Evolutionary conservation across 768 basidiomycete genomes (phyloP), one percentile per base, ranked within the genome.

Genomic region (Gloeopeniophorella convolvens): DNA sequence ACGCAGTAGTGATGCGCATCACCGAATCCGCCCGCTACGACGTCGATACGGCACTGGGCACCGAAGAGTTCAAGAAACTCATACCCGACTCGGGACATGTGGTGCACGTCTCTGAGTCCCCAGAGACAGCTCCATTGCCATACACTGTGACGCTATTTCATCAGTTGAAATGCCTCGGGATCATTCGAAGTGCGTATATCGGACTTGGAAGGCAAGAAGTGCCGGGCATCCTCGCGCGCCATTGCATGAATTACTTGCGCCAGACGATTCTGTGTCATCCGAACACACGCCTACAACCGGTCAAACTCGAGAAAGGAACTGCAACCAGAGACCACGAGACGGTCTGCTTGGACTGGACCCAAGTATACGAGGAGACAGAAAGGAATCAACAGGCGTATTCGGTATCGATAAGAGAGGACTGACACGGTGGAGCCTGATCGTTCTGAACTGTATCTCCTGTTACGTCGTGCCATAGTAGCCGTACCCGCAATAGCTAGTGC

Each of bases 61-160:
- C 37, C n/a, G 37, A 39, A 21, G 37, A 11, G 11, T 39, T n/a
- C 16, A 21, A 39, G 12, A 39, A 39, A 4, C 37, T 39, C 12
- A n/a, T 39, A 13, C 37, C 37, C 13, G 16, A 11, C 11, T 11
- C 5, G 5, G 37, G 37, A 11, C 37, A 39, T 20, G 37, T 39
- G 11, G 37, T 39, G 11, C 37, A 39, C 37, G 11, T 20, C 13
- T 11, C 11, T 15, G 37, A 39, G n/a, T n/a, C n/a, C n/a, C 13
- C 37, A 39, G n/a, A 39, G 5, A 21, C 16, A 42, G 52, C 21
- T 48, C 55, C 23, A 43, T 41, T 49, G 33, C 42, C 63, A 18
- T 66, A 70, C 60, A 72, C 69, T 1, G 61, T 71, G 6, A 58
- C 67, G 0, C 51, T 73, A 39, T 69, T 73, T 55, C 72, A 73